Conservation (phyloP, 1,139 yeast species). For the Candida anutae region DNA sequence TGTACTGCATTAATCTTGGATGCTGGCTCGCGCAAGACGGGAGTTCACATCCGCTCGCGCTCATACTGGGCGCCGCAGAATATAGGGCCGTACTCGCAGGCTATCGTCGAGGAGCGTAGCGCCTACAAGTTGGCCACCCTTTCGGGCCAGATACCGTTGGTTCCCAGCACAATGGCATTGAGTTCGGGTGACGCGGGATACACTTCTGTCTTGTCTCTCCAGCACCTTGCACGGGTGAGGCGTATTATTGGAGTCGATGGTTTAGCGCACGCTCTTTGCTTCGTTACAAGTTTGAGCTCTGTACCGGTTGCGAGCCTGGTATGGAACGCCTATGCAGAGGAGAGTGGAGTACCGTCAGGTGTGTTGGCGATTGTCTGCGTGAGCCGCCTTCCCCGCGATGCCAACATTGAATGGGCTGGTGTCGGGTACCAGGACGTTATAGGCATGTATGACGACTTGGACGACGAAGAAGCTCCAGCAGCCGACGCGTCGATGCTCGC, state of each 20-base stretch:
- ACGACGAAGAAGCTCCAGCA: constrained; percentile 24
- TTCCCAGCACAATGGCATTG: constrained; percentile 63
- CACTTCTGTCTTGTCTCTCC: constrained; percentile 52
- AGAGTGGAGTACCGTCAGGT: too few species aligned
- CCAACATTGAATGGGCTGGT: constrained; percentile 78
- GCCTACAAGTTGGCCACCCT: constrained; percentile 45
- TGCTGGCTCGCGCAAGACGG: constrained; percentile 33
- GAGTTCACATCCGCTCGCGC: constrained; percentile 83
- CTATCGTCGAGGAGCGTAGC: constrained; percentile 39
- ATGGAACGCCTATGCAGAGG: constrained; percentile 30
- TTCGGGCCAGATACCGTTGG: constrained; percentile 90
- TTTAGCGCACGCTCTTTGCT: constrained; percentile 48
- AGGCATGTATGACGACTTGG: constrained; percentile 33
- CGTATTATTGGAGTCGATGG: constrained; percentile 39
- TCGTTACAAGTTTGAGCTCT: constrained; percentile 29
- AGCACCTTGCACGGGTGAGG: constrained; percentile 64
- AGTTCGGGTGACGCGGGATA: constrained; percentile 11
- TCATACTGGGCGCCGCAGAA: constrained; percentile 98
- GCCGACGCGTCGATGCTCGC: too few species aligned
- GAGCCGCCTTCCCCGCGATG: constrained; percentile 56
- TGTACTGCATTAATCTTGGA: constrained; percentile 35
- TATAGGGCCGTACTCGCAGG: constrained; percentile 95
- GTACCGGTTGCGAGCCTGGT: constrained; percentile 22
- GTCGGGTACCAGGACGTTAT: constrained; percentile 32
- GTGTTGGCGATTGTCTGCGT: constrained; percentile 52